A percentile compares a stretch with the other conserved stretches of the same genome.
phyloP scores from a whole-genome alignment of 495 filamentous ascomycete species.

The Acidomyces sp. region DNA sequence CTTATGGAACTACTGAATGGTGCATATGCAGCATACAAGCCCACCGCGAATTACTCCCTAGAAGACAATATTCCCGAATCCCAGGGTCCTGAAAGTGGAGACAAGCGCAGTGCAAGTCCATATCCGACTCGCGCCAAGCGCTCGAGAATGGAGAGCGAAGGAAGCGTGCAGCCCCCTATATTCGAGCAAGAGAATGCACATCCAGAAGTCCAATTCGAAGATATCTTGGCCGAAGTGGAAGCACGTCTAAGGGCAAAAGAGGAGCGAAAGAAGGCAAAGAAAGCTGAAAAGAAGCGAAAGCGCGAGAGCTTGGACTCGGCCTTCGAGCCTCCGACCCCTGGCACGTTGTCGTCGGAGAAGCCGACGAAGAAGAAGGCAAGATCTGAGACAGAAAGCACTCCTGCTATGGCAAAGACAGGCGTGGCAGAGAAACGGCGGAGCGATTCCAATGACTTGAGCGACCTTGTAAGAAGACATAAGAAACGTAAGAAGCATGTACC shows the following conservation, averaged over 20 bases:
- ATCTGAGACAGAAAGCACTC: background rate
- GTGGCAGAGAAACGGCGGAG: background rate
- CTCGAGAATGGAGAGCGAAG: too few relatives aligned
- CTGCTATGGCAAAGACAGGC: background rate
- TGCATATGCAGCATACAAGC: too few relatives aligned
- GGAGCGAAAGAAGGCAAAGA: constrained; percentile 21
- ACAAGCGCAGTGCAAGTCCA: too few relatives aligned
- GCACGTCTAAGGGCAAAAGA: constrained; percentile 28
- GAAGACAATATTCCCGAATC: too few relatives aligned
- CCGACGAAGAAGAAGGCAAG: constrained; percentile 8
- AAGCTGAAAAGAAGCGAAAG: constrained; percentile 27
- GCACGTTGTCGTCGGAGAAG: background rate
- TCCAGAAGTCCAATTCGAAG: constrained; percentile 23
- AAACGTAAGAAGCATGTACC: constrained; percentile 1
- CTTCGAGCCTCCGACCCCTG: background rate
- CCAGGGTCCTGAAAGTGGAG: too few relatives aligned
- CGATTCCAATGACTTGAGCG: background rate
- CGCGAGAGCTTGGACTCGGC: constrained; percentile 17
- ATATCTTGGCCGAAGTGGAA: constrained; percentile 30
- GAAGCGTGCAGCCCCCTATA: too few relatives aligned
- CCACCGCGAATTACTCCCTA: too few relatives aligned
- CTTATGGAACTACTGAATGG: too few relatives aligned
- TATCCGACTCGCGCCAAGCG: too few relatives aligned
- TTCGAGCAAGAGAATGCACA: background rate
- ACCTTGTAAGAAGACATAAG: background rate